phyloP scores from a whole-genome alignment of 371 early-diverging fungal genomes.

The Umbelopsis sp. region DNA sequence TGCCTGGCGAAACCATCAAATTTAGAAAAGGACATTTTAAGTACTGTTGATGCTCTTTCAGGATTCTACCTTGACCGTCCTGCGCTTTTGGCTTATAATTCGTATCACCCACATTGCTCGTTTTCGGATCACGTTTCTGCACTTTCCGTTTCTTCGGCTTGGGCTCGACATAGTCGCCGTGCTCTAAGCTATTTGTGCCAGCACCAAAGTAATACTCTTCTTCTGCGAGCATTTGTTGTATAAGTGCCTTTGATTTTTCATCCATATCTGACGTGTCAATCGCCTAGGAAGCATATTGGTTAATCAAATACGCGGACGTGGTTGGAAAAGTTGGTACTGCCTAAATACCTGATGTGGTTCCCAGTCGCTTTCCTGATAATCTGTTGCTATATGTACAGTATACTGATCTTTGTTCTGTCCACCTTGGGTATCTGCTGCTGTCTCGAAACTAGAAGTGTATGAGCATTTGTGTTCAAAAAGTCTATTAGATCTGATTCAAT shows the following conservation, averaged over 20 bases:
- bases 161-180: conserved; percentile 15
- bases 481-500: not conserved
- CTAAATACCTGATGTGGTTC: not conserved
- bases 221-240: conserved; percentile 75
- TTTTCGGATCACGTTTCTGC: not conserved
- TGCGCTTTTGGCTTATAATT: not conserved
- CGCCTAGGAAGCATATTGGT: not conserved
- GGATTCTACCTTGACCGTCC: not conserved
- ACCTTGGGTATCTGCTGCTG: not conserved
- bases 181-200: conserved; percentile 28
- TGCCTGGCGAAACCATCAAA: not conserved
- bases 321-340: not conserved
- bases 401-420: not conserved
- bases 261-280: conserved; percentile 53
- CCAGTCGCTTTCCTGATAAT: not conserved
- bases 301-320: not conserved
- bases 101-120: not conserved
- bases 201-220: conserved; percentile 65
- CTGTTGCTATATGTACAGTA: conserved; percentile 7
- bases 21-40: not conserved
- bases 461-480: not conserved
- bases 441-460: not conserved
- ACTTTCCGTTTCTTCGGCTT: conserved; percentile 19
- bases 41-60: no score
- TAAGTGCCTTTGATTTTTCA: conserved; percentile 58